Conservation (phyloP, 495 filamentous ascomycete species). For the Penicillium chermesinum region DNA sequence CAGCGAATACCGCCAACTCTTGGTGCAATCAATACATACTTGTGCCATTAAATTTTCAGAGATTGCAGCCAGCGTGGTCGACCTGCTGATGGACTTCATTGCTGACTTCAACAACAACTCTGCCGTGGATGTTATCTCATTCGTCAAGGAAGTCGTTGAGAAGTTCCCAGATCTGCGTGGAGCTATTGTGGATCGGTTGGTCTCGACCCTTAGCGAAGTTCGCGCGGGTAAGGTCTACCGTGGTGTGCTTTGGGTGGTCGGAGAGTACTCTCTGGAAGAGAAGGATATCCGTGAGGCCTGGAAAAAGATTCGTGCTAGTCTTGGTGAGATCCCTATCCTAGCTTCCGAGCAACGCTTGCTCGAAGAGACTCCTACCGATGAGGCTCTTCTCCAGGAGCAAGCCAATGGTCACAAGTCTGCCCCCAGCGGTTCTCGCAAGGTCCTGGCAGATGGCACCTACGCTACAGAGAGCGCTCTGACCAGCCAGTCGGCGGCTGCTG, state of each 20-base stretch:
- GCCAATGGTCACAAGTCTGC: constrained; percentile 78
- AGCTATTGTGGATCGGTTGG: constrained; percentile 81
- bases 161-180: constrained; percentile 88
- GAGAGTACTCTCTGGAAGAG: constrained; percentile 92
- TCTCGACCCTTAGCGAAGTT: constrained; percentile 87
- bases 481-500: constrained; percentile 80
- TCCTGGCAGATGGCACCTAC: constrained; percentile 95
- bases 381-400: constrained; percentile 60
- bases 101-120: constrained; percentile 96
- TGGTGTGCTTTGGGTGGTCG: constrained; percentile 94
- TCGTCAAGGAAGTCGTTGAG: constrained; percentile 98
- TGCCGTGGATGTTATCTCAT: constrained; percentile 95
- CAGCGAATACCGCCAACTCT: constrained; percentile 88
- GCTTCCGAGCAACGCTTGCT: constrained; percentile 91
- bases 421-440: constrained; percentile 79
- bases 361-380: constrained; percentile 70
- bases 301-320: constrained; percentile 89
- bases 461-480: constrained; percentile 96
- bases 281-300: constrained; percentile 94
- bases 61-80: constrained; percentile 93
- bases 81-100: constrained; percentile 98
- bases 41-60: constrained; percentile 99
- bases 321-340: constrained; percentile 96
- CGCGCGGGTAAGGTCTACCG: constrained; percentile 96
- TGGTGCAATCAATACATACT: constrained; percentile 96